These are phyloP conservation scores for Thelonectria rubi DNA, from an alignment of 2,329 filamentous ascomycete genomes.

Conservation along the genomic window DNA sequence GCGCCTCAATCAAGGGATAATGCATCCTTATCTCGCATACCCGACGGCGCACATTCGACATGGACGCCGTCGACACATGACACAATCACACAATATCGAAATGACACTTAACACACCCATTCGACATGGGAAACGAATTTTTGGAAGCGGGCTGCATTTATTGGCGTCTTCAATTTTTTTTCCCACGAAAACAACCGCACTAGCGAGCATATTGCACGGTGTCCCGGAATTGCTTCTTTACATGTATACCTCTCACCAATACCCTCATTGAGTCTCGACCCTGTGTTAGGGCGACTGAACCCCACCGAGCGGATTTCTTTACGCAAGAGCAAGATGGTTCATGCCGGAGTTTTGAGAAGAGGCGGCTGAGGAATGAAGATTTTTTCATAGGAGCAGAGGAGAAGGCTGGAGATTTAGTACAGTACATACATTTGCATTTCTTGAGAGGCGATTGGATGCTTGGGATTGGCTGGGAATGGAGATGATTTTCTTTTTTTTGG, in stretches of 20 bases:
- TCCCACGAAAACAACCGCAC: constrained; percentile 26
- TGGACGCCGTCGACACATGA: constrained; percentile 11
- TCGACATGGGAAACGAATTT: constrained; percentile 38
- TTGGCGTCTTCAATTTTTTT: constrained; percentile 30
- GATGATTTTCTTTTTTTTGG: background rate
- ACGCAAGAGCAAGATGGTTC: constrained; percentile 29
- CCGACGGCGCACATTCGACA: background rate
- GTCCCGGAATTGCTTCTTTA: constrained; percentile 31
- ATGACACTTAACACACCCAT: constrained; percentile 28
- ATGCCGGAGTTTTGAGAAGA: constrained; percentile 29
- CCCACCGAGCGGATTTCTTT: constrained; percentile 24
- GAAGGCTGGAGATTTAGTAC: background rate
- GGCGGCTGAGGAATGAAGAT: constrained; percentile 16
- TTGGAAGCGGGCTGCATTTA: constrained; percentile 40
- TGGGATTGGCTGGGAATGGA: constrained; percentile 19
- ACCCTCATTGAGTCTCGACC: constrained; percentile 6
- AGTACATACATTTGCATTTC: constrained; percentile 30
- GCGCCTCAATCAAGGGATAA: constrained; percentile 19
- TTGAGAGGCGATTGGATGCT: constrained; percentile 27
- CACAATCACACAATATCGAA: background rate
- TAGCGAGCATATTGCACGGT: constrained; percentile 31
- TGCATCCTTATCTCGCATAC: constrained; percentile 1
- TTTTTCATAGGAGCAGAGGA: constrained; percentile 21
- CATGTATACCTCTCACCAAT: constrained; percentile 17
- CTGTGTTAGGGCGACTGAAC: constrained; percentile 20